phyloP scores from a whole-genome alignment of 345 rosid species.

The Erucastrum elatum region DNA sequence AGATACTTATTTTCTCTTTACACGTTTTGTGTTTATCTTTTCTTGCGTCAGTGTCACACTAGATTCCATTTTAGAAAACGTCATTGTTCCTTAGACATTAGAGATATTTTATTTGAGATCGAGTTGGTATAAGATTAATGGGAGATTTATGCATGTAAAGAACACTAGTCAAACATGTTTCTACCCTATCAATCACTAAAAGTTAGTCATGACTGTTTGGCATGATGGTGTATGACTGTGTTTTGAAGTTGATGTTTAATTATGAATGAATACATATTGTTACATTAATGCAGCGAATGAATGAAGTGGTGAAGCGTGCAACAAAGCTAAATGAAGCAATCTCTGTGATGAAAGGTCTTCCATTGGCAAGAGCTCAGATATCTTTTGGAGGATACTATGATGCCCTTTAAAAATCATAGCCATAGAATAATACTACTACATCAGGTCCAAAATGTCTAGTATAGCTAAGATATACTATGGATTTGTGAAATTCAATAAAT shows the following conservation, averaged over 20 bases:
- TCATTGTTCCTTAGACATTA: slow-evolving; percentile 17
- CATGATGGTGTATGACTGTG: neutral
- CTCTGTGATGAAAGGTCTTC: slow-evolving; percentile 69
- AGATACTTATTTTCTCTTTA: slow-evolving; percentile 10
- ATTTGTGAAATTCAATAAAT: neutral
- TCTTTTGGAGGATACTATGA: slow-evolving; percentile 78
- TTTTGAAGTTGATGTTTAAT: neutral
- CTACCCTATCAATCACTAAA: neutral
- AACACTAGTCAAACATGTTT: neutral
- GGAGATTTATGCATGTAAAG: neutral
- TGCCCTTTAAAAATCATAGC: slow-evolving; percentile 9
- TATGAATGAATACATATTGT: neutral
- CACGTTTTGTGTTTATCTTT: slow-evolving; percentile 32
- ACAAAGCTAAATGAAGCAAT: slow-evolving; percentile 69
- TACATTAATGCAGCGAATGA: slow-evolving; percentile 55
- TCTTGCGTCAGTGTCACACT: slow-evolving; percentile 15
- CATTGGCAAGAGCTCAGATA: slow-evolving; percentile 74
- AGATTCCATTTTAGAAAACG: neutral
- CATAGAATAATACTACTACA: neutral
- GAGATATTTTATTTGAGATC: neutral
- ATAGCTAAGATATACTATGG: neutral
- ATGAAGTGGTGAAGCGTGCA: slow-evolving; percentile 68
- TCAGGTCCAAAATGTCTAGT: slow-evolving; percentile 7
- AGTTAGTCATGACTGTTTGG: too few species aligned
- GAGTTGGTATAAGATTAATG: neutral